These are phyloP conservation scores for Penicillium maclennaniae DNA, from an alignment of 495 filamentous ascomycete species.

Conservation along the genomic window DNA sequence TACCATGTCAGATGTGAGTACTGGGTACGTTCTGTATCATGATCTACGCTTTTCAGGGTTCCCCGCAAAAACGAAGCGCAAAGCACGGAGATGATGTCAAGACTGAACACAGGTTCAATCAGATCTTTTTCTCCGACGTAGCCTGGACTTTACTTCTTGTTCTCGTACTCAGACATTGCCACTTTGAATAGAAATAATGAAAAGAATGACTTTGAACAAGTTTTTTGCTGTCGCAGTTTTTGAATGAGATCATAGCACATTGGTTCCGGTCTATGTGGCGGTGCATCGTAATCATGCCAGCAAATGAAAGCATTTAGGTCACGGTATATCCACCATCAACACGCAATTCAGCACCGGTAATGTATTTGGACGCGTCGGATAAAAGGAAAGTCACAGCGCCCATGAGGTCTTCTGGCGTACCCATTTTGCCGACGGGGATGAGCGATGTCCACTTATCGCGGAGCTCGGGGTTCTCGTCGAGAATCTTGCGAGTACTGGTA, in stretches of 20 bases:
- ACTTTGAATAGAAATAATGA: neutral
- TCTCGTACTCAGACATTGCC: neutral
- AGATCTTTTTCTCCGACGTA: neutral
- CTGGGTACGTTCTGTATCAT: neutral
- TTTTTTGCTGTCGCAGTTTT: no score
- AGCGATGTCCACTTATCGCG: slow-evolving; percentile 83
- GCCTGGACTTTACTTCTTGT: neutral
- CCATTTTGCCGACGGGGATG: slow-evolving; percentile 91
- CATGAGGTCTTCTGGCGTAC: slow-evolving; percentile 86
- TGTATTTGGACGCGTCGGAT: slow-evolving; percentile 79
- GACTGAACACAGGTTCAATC: neutral
- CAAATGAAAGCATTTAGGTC: slow-evolving; percentile 48
- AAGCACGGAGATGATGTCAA: neutral
- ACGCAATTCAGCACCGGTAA: slow-evolving; percentile 85
- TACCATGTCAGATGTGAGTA: neutral
- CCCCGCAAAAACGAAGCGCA: neutral
- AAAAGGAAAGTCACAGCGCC: slow-evolving; percentile 86
- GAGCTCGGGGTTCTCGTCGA: slow-evolving; percentile 87
- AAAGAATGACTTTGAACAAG: neutral
- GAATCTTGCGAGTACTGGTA: slow-evolving; percentile 82
- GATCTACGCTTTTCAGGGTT: neutral
- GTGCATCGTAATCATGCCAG: neutral
- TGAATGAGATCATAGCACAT: neutral
- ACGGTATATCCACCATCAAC: slow-evolving; percentile 91
- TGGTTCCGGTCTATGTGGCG: slow-evolving; percentile 2